These are phyloP conservation scores for Lepidium didymum DNA, from an alignment of 345 rosid species.

Conservation along the genomic window DNA sequence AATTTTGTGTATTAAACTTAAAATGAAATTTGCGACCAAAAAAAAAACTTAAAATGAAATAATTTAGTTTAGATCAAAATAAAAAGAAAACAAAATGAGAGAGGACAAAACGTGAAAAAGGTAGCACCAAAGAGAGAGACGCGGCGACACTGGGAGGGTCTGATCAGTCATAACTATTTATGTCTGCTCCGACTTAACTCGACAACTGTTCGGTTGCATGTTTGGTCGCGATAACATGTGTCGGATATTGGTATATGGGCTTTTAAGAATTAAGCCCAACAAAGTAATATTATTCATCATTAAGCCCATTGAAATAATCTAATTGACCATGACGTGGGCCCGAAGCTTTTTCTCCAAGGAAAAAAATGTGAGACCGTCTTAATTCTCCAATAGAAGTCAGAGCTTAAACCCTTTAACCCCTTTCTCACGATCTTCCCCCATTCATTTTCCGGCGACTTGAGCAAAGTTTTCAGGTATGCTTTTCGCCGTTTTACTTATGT, in stretches of 20 bases:
- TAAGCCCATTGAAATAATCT: neutral
- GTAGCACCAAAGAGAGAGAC: neutral
- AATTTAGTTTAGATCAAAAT: neutral
- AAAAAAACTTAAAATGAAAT: neutral
- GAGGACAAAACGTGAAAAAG: neutral
- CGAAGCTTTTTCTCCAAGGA: neutral
- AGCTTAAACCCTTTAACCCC: slow-evolving; percentile 27
- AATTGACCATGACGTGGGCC: slow-evolving; percentile 4
- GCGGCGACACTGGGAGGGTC: slow-evolving; percentile 23
- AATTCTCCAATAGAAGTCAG: neutral
- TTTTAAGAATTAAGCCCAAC: neutral
- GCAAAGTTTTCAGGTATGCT: slow-evolving; percentile 8
- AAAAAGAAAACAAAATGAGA: neutral
- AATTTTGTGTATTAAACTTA: neutral
- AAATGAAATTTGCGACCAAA: too few relatives aligned
- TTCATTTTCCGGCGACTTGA: neutral
- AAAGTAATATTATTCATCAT: neutral
- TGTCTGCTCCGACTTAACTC: neutral
- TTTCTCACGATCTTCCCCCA: slow-evolving; percentile 1
- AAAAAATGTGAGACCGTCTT: neutral
- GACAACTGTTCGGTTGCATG: slow-evolving; percentile 33
- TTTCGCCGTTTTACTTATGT: neutral
- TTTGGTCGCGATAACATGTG: slow-evolving; percentile 8
- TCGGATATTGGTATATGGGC: neutral
- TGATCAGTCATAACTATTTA: neutral